phyloP scores from a whole-genome alignment of 306 rosid genomes.

The Glycine soja region DNA sequence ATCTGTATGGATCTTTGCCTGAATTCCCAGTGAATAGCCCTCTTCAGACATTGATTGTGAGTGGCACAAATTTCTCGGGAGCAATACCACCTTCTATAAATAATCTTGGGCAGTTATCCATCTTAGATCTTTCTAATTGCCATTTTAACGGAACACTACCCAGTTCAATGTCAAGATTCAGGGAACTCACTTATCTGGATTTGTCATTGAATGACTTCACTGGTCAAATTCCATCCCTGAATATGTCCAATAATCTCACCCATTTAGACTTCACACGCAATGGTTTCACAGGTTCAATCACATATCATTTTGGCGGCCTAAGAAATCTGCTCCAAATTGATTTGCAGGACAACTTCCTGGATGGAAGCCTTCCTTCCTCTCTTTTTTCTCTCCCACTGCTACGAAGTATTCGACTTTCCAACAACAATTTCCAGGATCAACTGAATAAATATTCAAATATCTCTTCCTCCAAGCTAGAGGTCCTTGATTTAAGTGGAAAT shows the following conservation, averaged over 20 bases:
- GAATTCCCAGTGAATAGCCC: background rate
- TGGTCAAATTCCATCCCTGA: slow-evolving; percentile 40
- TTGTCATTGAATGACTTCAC: slow-evolving; percentile 37
- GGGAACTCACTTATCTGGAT: slow-evolving; percentile 5
- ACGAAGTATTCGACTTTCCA: too few species aligned
- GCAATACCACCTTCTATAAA: slow-evolving; percentile 17
- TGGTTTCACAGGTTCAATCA: too few species aligned
- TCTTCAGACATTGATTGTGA: background rate
- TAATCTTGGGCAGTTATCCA: slow-evolving; percentile 33
- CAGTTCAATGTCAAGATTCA: slow-evolving; percentile 34
- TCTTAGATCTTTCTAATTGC: background rate
- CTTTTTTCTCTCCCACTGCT: background rate
- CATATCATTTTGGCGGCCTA: too few species aligned
- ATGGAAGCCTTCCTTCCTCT: slow-evolving; percentile 23
- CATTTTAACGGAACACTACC: slow-evolving; percentile 38
- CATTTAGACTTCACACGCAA: background rate
- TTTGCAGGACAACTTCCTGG: too few species aligned
- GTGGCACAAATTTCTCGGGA: slow-evolving; percentile 36
- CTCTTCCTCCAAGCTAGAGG: slow-evolving; percentile 26
- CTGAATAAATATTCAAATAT: background rate
- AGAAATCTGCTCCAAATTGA: too few species aligned
- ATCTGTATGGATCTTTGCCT: slow-evolving; percentile 41
- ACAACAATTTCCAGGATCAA: too few species aligned
- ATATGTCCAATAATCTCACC: slow-evolving; percentile 12
- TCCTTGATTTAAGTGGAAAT: slow-evolving; percentile 57